Percentiles rank a stretch among this genome's conserved stretches.
Evolutionary conservation across 2,329 filamentous ascomycete species (phyloP).

Genomic region (Cladosporium sp.): DNA sequence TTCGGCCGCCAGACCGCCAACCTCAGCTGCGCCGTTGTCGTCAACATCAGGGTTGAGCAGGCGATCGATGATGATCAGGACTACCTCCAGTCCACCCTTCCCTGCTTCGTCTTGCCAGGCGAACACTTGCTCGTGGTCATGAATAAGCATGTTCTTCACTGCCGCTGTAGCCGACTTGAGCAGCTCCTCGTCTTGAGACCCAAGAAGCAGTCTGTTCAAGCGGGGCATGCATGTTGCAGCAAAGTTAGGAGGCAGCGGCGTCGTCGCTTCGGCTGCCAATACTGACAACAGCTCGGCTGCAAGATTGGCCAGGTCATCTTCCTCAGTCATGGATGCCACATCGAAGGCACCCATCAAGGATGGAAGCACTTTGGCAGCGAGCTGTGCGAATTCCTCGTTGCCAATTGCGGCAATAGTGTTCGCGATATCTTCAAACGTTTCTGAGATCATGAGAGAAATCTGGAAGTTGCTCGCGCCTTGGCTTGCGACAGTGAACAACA

Average conservation of each 20-base stretch:
- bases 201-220: conserved; percentile 77
- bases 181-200: conserved; percentile 82
- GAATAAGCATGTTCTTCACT: conserved; percentile 83
- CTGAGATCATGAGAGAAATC: conserved; percentile 80
- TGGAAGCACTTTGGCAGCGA: conserved; percentile 85
- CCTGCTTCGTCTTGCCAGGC: conserved; percentile 78
- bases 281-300: conserved; percentile 82
- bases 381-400: conserved; percentile 68
- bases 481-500: conserved; percentile 86
- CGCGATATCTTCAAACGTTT: conserved; percentile 89
- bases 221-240: conserved; percentile 85
- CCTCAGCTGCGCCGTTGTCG: conserved; percentile 92
- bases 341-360: conserved; percentile 87
- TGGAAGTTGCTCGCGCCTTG: conserved; percentile 89
- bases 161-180: conserved; percentile 82
- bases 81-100: conserved; percentile 82
- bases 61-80: conserved; percentile 87
- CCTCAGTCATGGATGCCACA: conserved; percentile 79
- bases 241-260: conserved; percentile 84
- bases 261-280: conserved; percentile 76
- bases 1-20: conserved; percentile 89
- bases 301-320: conserved; percentile 80
- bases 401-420: conserved; percentile 64
- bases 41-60: conserved; percentile 81
- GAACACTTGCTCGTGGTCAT: conserved; percentile 88